phyloP scores from a whole-genome alignment of 768 basidiomycete species.

The Suillus spraguei region DNA sequence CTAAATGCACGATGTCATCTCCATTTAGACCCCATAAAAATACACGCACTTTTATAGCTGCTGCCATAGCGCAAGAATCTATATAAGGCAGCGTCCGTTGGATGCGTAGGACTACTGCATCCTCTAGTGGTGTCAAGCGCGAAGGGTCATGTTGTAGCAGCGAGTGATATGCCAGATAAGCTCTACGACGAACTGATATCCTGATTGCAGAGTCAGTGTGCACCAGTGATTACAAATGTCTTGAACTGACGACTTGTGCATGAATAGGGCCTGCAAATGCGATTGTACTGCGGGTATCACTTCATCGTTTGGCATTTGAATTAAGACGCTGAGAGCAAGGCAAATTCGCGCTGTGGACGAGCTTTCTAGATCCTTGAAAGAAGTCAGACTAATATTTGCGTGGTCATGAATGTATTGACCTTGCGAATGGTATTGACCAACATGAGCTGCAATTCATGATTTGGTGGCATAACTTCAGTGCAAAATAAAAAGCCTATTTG shows the following conservation, averaged over 20 bases:
- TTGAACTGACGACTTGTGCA: conserved; percentile 73
- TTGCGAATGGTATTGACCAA: conserved; percentile 86
- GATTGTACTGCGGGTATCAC: conserved; percentile 76
- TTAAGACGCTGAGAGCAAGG: conserved; percentile 72
- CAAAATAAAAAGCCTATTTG: conserved; percentile 77
- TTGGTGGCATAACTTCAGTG: conserved; percentile 64
- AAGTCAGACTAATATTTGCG: conserved; percentile 12
- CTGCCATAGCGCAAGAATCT: conserved; percentile 14
- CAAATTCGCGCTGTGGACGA: conserved; percentile 56
- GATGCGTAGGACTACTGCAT: conserved; percentile 16
- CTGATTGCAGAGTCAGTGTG: conserved; percentile 37
- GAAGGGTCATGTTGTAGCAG: conserved; percentile 50
- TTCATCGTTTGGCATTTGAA: conserved; percentile 61
- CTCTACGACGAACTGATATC: conserved; percentile 58
- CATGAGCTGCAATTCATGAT: conserved; percentile 79
- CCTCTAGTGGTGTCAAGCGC: conserved; percentile 45
- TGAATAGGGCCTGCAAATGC: conserved; percentile 64
- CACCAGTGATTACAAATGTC: conserved; percentile 25
- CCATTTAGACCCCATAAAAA: background rate
- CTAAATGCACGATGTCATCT: conserved; percentile 2
- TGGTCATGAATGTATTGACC: conserved; percentile 38
- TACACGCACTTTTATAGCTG: conserved; percentile 27
- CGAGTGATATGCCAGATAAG: conserved; percentile 58
- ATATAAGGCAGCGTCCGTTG: conserved; percentile 16
- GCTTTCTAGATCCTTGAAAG: conserved; percentile 70